Base-by-base conservation (phyloP, 352 stramenopile species). In the Peronospora farinosa region DNA sequence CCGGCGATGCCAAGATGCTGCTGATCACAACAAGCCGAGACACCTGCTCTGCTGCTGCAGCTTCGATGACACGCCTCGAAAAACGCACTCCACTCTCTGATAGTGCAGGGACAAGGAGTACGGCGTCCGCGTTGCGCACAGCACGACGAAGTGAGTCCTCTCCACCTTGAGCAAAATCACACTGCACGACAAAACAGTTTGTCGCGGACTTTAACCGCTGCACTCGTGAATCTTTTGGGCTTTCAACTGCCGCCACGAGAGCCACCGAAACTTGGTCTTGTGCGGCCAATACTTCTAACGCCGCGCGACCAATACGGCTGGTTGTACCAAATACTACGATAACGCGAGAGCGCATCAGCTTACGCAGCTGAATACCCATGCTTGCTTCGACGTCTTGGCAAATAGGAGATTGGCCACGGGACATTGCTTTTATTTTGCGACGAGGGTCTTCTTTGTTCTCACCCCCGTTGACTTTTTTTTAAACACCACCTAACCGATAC, bases 291-390 rank as follows among this genome's bases (percentile, higher is more conserved):
- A 58, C 55, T 57, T 86, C 69, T 47, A 91, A 62, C 21, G 69
- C 55, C 3, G 77, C 63, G 12, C 71, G 69, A 11, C 79, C 79
- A 21, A 88, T 73, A 32, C 77, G 79, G 40, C 67, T 88, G 15
- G 71, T 86, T 47, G 71, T 77, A 5, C 79, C 79, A 41, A 91
- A 88, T 45, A 91, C 76, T 32, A 91, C 79, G 38, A 91, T 72
- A 39, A 88, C 69, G 10, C 66, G 67, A 11, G 72, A 62, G 3
- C 63, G 63, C 52, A 86, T 62, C 49, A 90, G 35, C 51, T 81
- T 84, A 21, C 71, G 74, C 28, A 89, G 54, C 40, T 74, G 58
- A 23, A 86, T 65, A 1, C 73, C 73, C 73, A 84, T 84, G 35
- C 23, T 43, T 45, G 40, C 33, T 40, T 50, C 3, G 15, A 47